Evolutionary conservation across 164 flowering plant species (phyloP), one percentile per base, ranked within the genome.

Genomic region (Vitis rotundifolia): DNA sequence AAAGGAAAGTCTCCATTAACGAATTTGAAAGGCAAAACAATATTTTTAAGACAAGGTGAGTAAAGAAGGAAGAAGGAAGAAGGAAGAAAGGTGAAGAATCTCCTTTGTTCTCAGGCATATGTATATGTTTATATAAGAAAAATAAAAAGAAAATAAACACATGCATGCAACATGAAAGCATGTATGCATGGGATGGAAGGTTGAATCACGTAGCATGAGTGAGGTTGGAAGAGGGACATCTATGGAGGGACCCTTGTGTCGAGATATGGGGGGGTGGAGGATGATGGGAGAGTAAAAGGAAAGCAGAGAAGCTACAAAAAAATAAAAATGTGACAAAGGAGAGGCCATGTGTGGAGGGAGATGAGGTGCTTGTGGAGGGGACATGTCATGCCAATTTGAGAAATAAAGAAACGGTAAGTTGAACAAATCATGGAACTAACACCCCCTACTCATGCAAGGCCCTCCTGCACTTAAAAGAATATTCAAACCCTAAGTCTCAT

Each of bases 321-420:
- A 37, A 37, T 37, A 37, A 37, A 37, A 37, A 37, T 37, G 44
- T 6, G 44, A 37, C 6, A 37, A 37, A 37, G 44, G 44, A 37
- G 57, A 62, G 47, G 66, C 62, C 82, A 79, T 79, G 81, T 77
- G 82, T 68, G 63, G 52, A 66, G 51, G 74, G 49, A 77, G 66
- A 73, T 60, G 61, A 67, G 79, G 57, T 66, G 75, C 74, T 77
- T 59, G 18, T 11, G 9, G 56, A 69, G 82, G 81, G 64, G 74
- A 79, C 82, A 79, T 73, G 74, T 65, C 82, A 77, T 68, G 77
- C 74, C 78, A 72, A 64, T 68, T 71, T 59, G 68, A 66, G 64
- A 68, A 59, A 71, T 51, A 71, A 70, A 55, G 10, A 67, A 71
- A 50, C 18, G 66, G 62, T 49, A 49, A 59, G 61, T 61, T 67